A percentile compares a stretch with the other conserved stretches of the same genome.
phyloP scores from a whole-genome alignment of 257 asterid species.

The Buddleja alternifolia region DNA sequence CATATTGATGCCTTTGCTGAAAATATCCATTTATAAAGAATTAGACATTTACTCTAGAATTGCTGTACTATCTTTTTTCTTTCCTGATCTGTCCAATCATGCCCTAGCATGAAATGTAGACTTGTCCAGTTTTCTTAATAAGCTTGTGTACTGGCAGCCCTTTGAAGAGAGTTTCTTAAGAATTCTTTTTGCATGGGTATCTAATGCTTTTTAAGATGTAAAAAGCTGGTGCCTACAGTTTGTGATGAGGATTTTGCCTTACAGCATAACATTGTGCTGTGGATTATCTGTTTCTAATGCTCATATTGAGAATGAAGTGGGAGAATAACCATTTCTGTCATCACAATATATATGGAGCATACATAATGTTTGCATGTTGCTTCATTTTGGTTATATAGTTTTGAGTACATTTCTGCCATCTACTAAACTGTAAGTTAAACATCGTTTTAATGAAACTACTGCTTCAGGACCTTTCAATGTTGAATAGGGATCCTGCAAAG shows the following conservation, averaged over 20 bases:
- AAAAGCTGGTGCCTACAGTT: constrained; percentile 7
- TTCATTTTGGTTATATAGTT: not conserved
- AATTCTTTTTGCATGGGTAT: not conserved
- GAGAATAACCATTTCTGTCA: not conserved
- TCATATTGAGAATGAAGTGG: constrained; percentile 2
- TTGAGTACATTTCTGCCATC: not conserved
- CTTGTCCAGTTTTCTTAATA: not conserved
- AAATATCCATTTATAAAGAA: not conserved
- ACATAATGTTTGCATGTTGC: not conserved
- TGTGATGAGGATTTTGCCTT: not conserved
- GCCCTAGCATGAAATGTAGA: not conserved
- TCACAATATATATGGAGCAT: not conserved
- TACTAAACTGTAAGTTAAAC: not conserved
- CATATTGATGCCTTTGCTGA: not conserved
- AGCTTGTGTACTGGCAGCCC: constrained; percentile 3
- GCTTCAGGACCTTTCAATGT: constrained; percentile 82
- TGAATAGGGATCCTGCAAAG: constrained; percentile 85
- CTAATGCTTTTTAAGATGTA: constrained; percentile 1
- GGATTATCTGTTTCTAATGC: constrained; percentile 13
- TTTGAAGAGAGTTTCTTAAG: not conserved
- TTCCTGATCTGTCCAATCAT: not conserved
- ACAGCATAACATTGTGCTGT: constrained; percentile 1
- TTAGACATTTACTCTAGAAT: too few species aligned
- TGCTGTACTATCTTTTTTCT: too few species aligned
- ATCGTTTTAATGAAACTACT: constrained; percentile 20